Percentiles rank a stretch among this genome's conserved stretches.
Evolutionary conservation across 2,329 filamentous ascomycete species (phyloP).

Genomic region (Fusarium aywerte): DNA sequence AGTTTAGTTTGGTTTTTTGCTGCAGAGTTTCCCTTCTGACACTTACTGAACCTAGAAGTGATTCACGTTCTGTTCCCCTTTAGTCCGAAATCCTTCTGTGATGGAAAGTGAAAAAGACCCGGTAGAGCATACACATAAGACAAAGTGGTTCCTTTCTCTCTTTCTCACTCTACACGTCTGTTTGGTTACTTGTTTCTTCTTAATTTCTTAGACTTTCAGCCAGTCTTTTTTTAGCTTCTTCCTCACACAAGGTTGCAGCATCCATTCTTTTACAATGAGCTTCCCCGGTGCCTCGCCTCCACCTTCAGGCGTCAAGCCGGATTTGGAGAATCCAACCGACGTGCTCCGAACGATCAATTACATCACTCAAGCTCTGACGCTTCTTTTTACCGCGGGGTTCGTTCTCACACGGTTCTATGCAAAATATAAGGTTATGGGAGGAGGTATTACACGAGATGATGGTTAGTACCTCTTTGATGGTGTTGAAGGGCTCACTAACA

Average conservation of each 20-base stretch:
- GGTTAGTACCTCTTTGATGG: conserved; percentile 2
- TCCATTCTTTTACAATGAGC: conserved; percentile 11
- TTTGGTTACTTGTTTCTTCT: background rate
- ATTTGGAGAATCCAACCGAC: conserved; percentile 24
- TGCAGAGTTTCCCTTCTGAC: no score
- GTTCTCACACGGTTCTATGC: conserved; percentile 25
- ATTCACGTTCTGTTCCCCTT: background rate
- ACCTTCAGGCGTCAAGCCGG: conserved; percentile 19
- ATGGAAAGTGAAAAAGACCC: background rate
- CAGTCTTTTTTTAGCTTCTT: background rate
- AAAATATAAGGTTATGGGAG: conserved; percentile 26
- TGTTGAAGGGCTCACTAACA: background rate
- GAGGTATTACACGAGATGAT: conserved; percentile 25
- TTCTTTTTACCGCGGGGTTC: conserved; percentile 19
- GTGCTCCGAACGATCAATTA: conserved; percentile 32
- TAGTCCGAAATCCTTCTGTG: background rate
- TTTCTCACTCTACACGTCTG: no score
- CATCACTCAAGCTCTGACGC: conserved; percentile 26
- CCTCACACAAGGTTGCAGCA: background rate
- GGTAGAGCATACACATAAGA: background rate
- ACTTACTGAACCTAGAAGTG: background rate
- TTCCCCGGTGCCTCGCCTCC: conserved; percentile 28
- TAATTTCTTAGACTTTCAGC: background rate
- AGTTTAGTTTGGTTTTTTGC: background rate
- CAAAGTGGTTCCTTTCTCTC: background rate